Conservation (phyloP, 1,139 yeast species). For the Pneumocystis sp. region DNA sequence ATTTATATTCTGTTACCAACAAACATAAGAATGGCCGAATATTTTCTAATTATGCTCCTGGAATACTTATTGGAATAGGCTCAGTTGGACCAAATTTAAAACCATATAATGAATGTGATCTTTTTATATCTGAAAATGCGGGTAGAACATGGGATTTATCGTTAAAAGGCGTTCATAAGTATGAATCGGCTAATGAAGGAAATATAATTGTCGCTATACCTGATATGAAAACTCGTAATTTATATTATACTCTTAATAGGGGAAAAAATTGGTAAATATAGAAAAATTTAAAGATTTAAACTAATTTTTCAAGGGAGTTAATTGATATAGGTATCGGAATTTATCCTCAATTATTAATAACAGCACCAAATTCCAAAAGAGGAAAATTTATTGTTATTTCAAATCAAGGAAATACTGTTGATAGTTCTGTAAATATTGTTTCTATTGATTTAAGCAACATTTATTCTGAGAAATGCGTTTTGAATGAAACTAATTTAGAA, state of each 20-base stretch:
- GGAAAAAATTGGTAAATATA: slow-evolving; percentile 44
- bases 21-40: slow-evolving; percentile 41
- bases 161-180: slow-evolving; percentile 40
- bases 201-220: slow-evolving; percentile 55
- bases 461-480: slow-evolving; percentile 24
- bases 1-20: slow-evolving; percentile 37
- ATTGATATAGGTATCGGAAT: slow-evolving; percentile 36
- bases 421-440: slow-evolving; percentile 23
- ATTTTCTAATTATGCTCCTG: slow-evolving; percentile 51
- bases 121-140: slow-evolving; percentile 59
- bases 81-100: slow-evolving; percentile 22
- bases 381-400: slow-evolving; percentile 46
- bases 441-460: slow-evolving; percentile 51
- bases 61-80: slow-evolving; percentile 42
- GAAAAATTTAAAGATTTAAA: neutral
- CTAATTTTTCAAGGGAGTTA: slow-evolving; percentile 16
- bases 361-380: slow-evolving; percentile 66
- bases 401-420: slow-evolving; percentile 20
- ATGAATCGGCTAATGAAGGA: slow-evolving; percentile 68
- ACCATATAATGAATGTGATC: slow-evolving; percentile 21
- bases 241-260: slow-evolving; percentile 55
- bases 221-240: slow-evolving; percentile 19
- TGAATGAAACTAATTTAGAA: slow-evolving; percentile 36
- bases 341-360: slow-evolving; percentile 34
- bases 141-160: slow-evolving; percentile 57